Evolutionary conservation across 163 green algal genomes (phyloP).

Genomic region (Chlamydomonas reinhardtii): DNA sequence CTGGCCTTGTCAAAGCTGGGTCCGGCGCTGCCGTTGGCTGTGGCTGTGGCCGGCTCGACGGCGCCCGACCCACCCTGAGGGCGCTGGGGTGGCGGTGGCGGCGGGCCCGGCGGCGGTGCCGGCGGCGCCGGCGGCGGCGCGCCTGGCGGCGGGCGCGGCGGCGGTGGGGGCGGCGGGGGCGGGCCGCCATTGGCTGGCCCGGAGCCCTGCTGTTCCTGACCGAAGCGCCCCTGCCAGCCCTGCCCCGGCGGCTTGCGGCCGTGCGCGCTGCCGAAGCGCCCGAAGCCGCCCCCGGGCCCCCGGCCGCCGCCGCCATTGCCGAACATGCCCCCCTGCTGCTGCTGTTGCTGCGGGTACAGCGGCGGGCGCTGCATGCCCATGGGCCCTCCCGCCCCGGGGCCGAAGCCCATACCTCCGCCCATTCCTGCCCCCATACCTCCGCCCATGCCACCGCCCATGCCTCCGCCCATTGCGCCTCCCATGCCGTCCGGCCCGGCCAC

Average conservation of each 20-base stretch:
- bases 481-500: background rate
- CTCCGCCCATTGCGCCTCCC: background rate
- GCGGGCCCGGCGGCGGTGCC: background rate
- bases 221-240: constrained; percentile 28
- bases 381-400: background rate
- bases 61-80: no score
- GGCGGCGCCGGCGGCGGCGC: background rate
- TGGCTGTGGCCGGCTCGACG: background rate
- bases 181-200: background rate
- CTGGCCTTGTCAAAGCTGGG: background rate
- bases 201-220: background rate
- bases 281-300: background rate
- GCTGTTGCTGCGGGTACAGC: background rate
- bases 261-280: constrained; percentile 6
- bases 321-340: background rate
- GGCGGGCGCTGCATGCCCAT: constrained; percentile 22
- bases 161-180: background rate
- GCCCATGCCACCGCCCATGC: background rate
- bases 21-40: background rate
- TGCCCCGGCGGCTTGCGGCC: constrained; percentile 12
- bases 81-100: no score
- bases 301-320: no score
- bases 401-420: background rate
- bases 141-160: background rate
- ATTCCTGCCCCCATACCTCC: background rate